Conservation (phyloP, 129 eudicot species). For the Flaveria trinervia region DNA sequence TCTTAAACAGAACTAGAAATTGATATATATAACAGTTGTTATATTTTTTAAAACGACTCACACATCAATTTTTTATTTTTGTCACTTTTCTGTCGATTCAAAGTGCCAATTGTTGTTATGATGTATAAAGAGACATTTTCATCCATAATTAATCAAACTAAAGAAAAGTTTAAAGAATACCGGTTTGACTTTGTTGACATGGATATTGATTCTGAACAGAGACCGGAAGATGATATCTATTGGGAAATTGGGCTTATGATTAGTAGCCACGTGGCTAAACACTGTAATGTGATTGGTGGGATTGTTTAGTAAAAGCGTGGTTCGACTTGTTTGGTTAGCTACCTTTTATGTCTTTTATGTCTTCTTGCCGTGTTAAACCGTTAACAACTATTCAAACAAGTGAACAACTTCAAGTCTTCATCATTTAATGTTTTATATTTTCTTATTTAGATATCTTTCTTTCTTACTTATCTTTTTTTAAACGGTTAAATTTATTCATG, state of each 20-base stretch:
- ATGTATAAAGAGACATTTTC: no score
- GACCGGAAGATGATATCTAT: background rate
- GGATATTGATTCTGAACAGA: background rate
- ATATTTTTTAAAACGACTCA: no score
- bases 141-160: slow-evolving; percentile 1
- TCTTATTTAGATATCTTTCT: background rate
- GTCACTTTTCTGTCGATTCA: no score
- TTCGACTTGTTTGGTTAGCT: slow-evolving; percentile 33
- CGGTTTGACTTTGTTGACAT: slow-evolving; percentile 7
- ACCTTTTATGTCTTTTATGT: slow-evolving; percentile 11
- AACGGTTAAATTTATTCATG: no score
- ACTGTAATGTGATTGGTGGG: background rate
- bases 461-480: no score
- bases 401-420: background rate
- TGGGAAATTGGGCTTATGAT: background rate
- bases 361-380: slow-evolving; percentile 19
- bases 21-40: no score
- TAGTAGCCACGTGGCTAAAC: slow-evolving; percentile 24
- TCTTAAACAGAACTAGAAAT: no score
- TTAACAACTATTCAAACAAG: slow-evolving; percentile 23
- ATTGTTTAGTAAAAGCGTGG: slow-evolving; percentile 7
- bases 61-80: no score
- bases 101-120: no score
- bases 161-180: slow-evolving; percentile 14
- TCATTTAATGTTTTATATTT: slow-evolving; percentile 39